Evolutionary conservation across 2,329 filamentous ascomycete genomes (phyloP).

Genomic region (Fusarium transvaalense): DNA sequence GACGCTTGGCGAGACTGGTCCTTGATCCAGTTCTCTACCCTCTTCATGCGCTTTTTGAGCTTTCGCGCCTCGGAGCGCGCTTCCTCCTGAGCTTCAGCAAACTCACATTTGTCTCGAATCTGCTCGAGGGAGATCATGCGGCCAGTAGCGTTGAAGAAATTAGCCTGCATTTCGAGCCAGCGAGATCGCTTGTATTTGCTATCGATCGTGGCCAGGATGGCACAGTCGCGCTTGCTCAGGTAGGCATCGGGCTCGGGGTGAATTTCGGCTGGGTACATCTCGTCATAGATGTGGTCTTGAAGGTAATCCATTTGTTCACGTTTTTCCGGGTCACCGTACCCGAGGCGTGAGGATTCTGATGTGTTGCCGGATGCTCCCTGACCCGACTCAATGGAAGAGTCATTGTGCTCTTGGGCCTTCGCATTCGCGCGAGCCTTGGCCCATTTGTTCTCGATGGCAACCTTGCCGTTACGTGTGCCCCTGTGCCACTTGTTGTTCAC

Average conservation of each 20-base stretch:
- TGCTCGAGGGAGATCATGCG: constrained; percentile 55
- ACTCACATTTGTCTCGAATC: constrained; percentile 54
- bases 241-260: constrained; percentile 41
- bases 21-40: constrained; percentile 43
- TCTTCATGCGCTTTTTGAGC: constrained; percentile 7
- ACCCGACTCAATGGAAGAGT: constrained; percentile 39
- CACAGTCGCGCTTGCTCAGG: constrained; percentile 51
- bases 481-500: constrained; percentile 36
- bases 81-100: constrained; percentile 37
- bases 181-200: constrained; percentile 50
- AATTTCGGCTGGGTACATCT: constrained; percentile 49
- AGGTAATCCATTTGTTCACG: constrained; percentile 50
- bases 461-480: constrained; percentile 37
- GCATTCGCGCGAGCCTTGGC: constrained; percentile 32
- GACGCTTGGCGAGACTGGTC: constrained; percentile 6
- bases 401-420: constrained; percentile 13
- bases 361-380: constrained; percentile 48
- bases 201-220: constrained; percentile 54
- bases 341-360: constrained; percentile 29
- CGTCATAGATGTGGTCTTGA: constrained; percentile 48
- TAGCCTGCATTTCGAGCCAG: constrained; percentile 60
- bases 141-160: constrained; percentile 59
- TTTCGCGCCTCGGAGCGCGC: constrained; percentile 12
- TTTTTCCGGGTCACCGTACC: constrained; percentile 38
- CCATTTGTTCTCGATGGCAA: constrained; percentile 40